Conservation (phyloP, 805 yeast species). For the Dipodascus geniculatus region DNA sequence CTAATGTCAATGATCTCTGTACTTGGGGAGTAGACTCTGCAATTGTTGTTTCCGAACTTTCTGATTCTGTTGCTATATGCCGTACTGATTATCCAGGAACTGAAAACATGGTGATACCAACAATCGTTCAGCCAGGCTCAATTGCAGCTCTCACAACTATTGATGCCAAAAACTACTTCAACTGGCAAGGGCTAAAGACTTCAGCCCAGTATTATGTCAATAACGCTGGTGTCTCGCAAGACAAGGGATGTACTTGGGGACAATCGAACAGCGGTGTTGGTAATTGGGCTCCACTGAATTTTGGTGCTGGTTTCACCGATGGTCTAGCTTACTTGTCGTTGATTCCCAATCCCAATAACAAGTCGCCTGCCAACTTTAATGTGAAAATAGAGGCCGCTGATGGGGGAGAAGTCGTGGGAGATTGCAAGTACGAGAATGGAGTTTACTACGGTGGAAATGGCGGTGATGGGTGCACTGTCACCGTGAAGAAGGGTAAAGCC, state of each 20-base stretch:
- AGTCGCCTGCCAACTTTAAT: conserved; percentile 52
- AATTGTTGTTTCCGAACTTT: conserved; percentile 50
- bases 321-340: conserved; percentile 75
- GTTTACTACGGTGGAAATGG: conserved; percentile 48
- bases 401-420: conserved; percentile 52
- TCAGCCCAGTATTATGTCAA: conserved; percentile 96
- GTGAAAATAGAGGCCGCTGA: conserved; percentile 62
- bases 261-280: conserved; percentile 66
- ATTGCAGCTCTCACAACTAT: conserved; percentile 66
- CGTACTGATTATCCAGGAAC: conserved; percentile 99
- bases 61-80: conserved; percentile 72
- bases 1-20: conserved; percentile 59
- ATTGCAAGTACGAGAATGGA: conserved; percentile 75
- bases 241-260: conserved; percentile 96
- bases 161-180: conserved; percentile 62
- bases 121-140: conserved; percentile 60
- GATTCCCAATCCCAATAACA: conserved; percentile 92
- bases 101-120: conserved; percentile 96
- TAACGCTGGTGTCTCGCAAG: conserved; percentile 83
- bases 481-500: conserved; percentile 76
- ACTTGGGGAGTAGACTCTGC: conserved; percentile 76
- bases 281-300: conserved; percentile 95
- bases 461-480: conserved; percentile 84
- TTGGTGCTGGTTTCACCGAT: conserved; percentile 79
- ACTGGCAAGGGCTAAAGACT: conserved; percentile 70